Percentiles rank a stretch among this genome's conserved stretches.
phyloP scores from a whole-genome alignment of 1,284 basidiomycete genomes.

The Moesziomyces antarcticus region DNA sequence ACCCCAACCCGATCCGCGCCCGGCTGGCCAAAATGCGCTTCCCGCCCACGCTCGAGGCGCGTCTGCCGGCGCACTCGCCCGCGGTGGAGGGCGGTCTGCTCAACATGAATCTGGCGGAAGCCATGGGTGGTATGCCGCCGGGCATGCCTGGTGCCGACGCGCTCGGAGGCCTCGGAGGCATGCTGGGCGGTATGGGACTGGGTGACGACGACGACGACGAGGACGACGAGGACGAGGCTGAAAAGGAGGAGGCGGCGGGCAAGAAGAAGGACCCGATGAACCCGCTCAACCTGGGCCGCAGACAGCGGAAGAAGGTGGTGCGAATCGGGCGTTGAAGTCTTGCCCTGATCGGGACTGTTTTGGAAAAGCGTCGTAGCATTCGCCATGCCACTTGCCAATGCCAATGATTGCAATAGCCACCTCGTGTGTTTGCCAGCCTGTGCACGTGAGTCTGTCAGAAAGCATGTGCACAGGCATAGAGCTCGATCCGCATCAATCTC shows the following conservation, averaged over 20 bases:
- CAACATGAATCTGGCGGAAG: conserved; percentile 59
- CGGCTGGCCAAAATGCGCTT: conserved; percentile 41
- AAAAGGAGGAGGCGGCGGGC: conserved; percentile 26
- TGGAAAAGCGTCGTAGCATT: too few species aligned
- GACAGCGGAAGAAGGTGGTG: conserved; percentile 64
- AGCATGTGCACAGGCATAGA: too few species aligned
- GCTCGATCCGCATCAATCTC: too few species aligned
- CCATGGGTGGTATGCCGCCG: conserved; percentile 58
- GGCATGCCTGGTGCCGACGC: conserved; percentile 42
- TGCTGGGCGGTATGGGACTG: conserved; percentile 63
- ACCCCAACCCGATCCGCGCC: conserved; percentile 46
- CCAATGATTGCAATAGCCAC: too few species aligned
- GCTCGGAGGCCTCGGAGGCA: conserved; percentile 60
- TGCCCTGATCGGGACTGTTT: too few species aligned
- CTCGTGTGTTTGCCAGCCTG: too few species aligned
- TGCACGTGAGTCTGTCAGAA: too few species aligned
- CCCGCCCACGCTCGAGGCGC: conserved; percentile 45
- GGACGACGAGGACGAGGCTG: conserved; percentile 45
- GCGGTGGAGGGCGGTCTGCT: conserved; percentile 59
- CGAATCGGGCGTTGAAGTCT: conserved; percentile 55
- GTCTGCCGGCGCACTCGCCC: conserved; percentile 61
- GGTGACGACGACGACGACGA: conserved; percentile 63
- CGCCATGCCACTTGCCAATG: too few species aligned
- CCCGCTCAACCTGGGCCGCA: conserved; percentile 50
- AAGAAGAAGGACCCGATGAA: conserved; percentile 50